Conservation (phyloP, 345 rosid species). For the Hevea brasiliensis region DNA sequence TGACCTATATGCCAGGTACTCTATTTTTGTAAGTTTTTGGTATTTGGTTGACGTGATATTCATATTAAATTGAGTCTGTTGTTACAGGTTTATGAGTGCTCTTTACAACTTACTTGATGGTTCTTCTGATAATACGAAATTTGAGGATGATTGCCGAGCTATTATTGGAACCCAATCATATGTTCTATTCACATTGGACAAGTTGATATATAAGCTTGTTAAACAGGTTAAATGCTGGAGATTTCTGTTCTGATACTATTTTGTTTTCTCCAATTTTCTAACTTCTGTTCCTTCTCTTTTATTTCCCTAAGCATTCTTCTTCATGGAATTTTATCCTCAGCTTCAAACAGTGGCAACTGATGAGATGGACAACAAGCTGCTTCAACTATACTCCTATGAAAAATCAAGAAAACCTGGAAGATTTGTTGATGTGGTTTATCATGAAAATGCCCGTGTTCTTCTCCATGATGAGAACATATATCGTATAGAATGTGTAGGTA, state of each 20-base stretch:
- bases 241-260: conserved; percentile 11
- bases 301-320: conserved; percentile 8
- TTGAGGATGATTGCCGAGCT: conserved; percentile 97
- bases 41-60: not conserved
- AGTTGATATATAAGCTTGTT: conserved; percentile 83
- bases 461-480: conserved; percentile 86
- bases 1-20: conserved; percentile 83
- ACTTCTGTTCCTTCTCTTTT: not conserved
- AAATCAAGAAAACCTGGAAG: conserved; percentile 70
- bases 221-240: conserved; percentile 58
- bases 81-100: conserved; percentile 78
- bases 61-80: conserved; percentile 6
- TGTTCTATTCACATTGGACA: conserved; percentile 89
- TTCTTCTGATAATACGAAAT: conserved; percentile 85
- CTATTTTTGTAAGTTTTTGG: conserved; percentile 4
- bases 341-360: conserved; percentile 82
- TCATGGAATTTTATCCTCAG: conserved; percentile 36
- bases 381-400: conserved; percentile 79
- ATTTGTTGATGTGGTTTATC: conserved; percentile 66
- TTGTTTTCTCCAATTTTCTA: not conserved
- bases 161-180: conserved; percentile 96
- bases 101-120: conserved; percentile 93
- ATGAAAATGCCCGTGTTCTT: conserved; percentile 80
- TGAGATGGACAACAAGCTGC: conserved; percentile 89
- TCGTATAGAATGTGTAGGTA: conserved; percentile 89